A percentile compares a stretch with the other conserved stretches of the same genome.
phyloP scores from a whole-genome alignment of 345 rosid genomes.

The Heritiera fomes region DNA sequence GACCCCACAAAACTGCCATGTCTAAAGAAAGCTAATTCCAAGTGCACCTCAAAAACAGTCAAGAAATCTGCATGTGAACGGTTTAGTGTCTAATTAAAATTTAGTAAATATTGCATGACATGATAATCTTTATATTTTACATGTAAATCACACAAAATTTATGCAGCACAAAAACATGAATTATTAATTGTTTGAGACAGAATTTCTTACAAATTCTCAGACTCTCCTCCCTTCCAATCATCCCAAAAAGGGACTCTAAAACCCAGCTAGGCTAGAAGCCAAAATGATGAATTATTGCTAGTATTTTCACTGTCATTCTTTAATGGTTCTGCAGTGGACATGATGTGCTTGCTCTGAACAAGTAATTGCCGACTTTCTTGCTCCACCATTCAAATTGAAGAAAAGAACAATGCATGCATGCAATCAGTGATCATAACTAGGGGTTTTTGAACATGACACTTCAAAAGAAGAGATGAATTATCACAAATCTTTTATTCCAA shows the following conservation, averaged over 20 bases:
- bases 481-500: background rate
- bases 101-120: no score
- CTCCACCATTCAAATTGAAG: background rate
- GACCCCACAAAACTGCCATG: background rate
- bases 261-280: background rate
- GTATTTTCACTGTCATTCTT: background rate
- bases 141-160: no score
- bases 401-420: background rate
- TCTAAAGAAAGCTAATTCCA: background rate
- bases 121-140: no score
- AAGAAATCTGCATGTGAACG: background rate
- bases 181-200: no score
- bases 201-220: background rate
- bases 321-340: background rate
- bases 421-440: background rate
- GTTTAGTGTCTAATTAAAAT: background rate
- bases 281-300: background rate
- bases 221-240: background rate
- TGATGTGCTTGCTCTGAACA: conserved; percentile 1
- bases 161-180: no score
- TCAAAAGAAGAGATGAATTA: background rate
- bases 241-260: background rate
- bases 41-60: background rate
- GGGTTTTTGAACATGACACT: background rate
- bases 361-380: background rate